Percentiles rank a stretch among this genome's conserved stretches.
Conservation (phyloP, 176 grass and related monocot species). For the Canna indica region DNA sequence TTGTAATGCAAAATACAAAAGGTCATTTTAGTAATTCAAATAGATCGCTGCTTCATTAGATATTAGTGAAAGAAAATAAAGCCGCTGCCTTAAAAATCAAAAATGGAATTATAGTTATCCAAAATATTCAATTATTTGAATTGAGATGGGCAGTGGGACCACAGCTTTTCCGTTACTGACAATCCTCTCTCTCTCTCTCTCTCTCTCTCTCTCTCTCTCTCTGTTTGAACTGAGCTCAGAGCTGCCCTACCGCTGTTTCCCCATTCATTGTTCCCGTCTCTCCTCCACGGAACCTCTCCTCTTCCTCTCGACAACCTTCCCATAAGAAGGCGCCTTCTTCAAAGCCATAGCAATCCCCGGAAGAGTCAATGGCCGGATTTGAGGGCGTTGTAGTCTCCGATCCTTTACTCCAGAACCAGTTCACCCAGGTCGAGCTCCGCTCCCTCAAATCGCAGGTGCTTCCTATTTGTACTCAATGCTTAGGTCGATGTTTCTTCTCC, state of each 20-base stretch:
- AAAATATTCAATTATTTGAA: too few relatives aligned
- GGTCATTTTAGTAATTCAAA: too few relatives aligned
- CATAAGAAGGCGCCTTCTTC: too few relatives aligned
- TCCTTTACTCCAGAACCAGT: conserved; percentile 14
- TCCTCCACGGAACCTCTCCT: not conserved
- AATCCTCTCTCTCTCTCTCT: not conserved
- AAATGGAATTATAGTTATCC: too few relatives aligned
- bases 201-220: not conserved
- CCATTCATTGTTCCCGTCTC: too few relatives aligned
- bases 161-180: not conserved
- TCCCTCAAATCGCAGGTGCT: conserved; percentile 15
- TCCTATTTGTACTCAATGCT: not conserved
- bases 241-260: too few relatives aligned
- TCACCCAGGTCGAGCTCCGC: conserved; percentile 18
- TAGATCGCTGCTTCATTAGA: too few relatives aligned
- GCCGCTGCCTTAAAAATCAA: too few relatives aligned
- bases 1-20: too few relatives aligned
- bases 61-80: too few relatives aligned
- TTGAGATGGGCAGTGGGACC: too few relatives aligned
- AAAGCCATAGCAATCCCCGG: not conserved
- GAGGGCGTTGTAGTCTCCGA: conserved; percentile 6
- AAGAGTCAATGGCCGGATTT: conserved; percentile 3
- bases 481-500: not conserved
- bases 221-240: not conserved
- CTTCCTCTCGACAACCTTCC: too few relatives aligned